A percentile compares a stretch with the other conserved stretches of the same genome.
Evolutionary conservation across 2,329 filamentous ascomycete genomes (phyloP).

Genomic region (Colletotrichum lindemuthianum): DNA sequence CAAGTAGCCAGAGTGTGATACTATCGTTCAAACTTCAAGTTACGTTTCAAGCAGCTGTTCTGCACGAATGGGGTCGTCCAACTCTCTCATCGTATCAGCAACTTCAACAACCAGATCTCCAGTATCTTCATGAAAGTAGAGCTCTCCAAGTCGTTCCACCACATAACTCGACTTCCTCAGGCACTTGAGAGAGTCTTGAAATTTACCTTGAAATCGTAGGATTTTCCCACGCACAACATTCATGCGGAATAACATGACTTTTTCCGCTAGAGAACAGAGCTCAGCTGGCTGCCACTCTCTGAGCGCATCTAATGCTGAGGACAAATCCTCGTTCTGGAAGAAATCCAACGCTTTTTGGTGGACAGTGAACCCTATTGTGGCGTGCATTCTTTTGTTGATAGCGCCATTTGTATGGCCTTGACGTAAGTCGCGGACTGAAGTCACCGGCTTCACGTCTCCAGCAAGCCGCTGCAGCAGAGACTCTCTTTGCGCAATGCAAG

Average conservation of each 20-base stretch:
- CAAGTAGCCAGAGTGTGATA: neutral
- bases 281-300: neutral
- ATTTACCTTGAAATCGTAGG: conserved; percentile 1
- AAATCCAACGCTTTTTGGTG: neutral
- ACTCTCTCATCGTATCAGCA: conserved; percentile 1
- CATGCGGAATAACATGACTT: neutral
- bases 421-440: neutral
- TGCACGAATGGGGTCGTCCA: neutral
- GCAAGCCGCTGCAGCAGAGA: neutral
- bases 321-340: conserved; percentile 6
- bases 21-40: neutral
- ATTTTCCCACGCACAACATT: neutral
- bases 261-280: neutral
- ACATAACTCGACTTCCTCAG: neutral
- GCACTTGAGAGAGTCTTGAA: neutral
- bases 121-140: conserved; percentile 4
- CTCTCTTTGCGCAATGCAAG: conserved; percentile 4
- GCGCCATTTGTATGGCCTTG: neutral
- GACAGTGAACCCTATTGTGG: neutral
- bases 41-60: neutral
- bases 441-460: neutral
- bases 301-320: neutral
- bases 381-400: conserved; percentile 1
- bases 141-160: neutral
- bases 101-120: neutral